Evolutionary conservation across 2,329 filamentous ascomycete species (phyloP).

Genomic region (Cyphellophora europaea): DNA sequence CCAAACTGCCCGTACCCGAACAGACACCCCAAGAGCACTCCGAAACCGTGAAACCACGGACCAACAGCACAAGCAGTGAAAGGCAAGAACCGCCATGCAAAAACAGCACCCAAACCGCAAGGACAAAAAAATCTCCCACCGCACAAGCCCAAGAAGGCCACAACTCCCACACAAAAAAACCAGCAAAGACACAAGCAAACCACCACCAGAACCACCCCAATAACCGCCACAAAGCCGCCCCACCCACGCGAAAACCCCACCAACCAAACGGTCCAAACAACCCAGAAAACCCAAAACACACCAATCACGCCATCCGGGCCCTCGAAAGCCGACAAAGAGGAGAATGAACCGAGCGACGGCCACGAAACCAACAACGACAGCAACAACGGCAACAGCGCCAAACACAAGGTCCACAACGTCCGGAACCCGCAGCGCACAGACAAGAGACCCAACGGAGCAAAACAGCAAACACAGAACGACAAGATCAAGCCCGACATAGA

Average conservation of each 20-base stretch:
- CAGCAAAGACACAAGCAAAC: background rate
- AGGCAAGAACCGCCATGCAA: background rate
- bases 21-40: background rate
- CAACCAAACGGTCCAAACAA: conserved; percentile 23
- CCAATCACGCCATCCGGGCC: conserved; percentile 27
- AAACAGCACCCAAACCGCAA: background rate
- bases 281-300: conserved; percentile 22
- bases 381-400: conserved; percentile 47
- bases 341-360: conserved; percentile 33
- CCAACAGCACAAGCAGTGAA: background rate
- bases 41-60: background rate
- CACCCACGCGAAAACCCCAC: conserved; percentile 29
- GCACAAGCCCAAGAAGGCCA: background rate
- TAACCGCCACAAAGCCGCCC: conserved; percentile 20
- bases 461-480: conserved; percentile 45
- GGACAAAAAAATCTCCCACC: background rate
- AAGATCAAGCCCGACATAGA: conserved; percentile 45
- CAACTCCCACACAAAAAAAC: background rate
- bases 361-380: conserved; percentile 45
- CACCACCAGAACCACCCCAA: background rate
- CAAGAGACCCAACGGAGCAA: conserved; percentile 41
- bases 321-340: conserved; percentile 26
- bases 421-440: conserved; percentile 47
- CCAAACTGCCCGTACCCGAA: background rate
- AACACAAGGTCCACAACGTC: conserved; percentile 45